Conservation (phyloP, 495 filamentous ascomycete species). For the Neurospora hispaniola region DNA sequence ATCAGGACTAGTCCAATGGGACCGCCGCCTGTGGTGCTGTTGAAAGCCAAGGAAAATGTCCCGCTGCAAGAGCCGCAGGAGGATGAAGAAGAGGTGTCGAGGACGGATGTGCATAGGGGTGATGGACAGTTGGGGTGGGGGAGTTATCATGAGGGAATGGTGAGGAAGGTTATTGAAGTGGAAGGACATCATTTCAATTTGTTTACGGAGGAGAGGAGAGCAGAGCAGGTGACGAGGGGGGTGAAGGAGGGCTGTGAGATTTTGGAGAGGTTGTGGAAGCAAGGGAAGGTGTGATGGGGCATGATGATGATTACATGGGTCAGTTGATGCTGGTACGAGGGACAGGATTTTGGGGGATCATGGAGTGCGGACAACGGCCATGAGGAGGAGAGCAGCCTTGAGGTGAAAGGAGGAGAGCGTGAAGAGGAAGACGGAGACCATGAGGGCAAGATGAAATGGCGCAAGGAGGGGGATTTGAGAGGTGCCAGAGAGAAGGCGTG, state of each 20-base stretch:
- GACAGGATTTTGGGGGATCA: too few species aligned
- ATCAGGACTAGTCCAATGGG: background rate
- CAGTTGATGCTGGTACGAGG: too few species aligned
- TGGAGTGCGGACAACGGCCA: too few species aligned
- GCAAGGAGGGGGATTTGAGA: background rate
- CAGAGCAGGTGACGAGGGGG: constrained; percentile 19
- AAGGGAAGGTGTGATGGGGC: background rate
- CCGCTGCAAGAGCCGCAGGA: background rate
- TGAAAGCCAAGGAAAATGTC: constrained; percentile 27
- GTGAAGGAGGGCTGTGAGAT: constrained; percentile 24
- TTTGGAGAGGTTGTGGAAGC: constrained; percentile 14
- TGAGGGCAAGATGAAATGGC: background rate
- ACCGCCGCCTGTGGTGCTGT: constrained; percentile 27
- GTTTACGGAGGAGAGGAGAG: constrained; percentile 18
- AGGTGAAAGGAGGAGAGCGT: background rate
- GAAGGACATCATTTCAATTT: constrained; percentile 36
- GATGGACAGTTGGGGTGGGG: constrained; percentile 32
- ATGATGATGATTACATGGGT: background rate
- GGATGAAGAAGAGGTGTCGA: constrained; percentile 13
- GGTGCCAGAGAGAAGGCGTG: background rate
- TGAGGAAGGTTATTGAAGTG: constrained; percentile 26
- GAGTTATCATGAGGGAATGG: constrained; percentile 21
- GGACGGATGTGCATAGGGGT: constrained; percentile 24
- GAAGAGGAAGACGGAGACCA: background rate
- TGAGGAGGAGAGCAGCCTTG: too few species aligned